phyloP scores from a whole-genome alignment of 1,139 yeast species.

The Pichia sp. region DNA sequence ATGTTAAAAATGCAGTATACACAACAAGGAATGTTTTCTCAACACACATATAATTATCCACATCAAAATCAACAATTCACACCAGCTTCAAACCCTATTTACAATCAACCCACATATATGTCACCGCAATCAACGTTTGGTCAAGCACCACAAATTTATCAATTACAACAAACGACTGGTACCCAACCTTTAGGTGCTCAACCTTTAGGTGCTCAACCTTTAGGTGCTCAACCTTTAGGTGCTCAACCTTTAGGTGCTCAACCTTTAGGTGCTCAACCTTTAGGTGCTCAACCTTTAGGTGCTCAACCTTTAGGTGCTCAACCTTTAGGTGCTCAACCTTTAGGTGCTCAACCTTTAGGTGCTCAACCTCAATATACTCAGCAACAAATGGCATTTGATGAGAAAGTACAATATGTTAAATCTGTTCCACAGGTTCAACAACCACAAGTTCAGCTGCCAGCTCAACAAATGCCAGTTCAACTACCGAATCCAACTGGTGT shows the following conservation, averaged over 20 bases:
- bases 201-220: no score
- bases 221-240: background rate
- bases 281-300: background rate
- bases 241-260: background rate
- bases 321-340: no score
- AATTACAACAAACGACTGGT: conserved; percentile 3
- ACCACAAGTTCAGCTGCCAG: background rate
- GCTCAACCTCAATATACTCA: background rate
- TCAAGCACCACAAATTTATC: conserved; percentile 5
- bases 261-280: no score
- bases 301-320: background rate
- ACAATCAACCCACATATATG: background rate
- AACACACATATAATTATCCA: background rate
- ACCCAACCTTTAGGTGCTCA: background rate
- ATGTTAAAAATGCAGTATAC: conserved; percentile 5
- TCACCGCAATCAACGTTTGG: conserved; percentile 9
- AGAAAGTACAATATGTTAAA: background rate
- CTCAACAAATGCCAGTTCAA: background rate
- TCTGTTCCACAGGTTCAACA: background rate
- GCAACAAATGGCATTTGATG: background rate
- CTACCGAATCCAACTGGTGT: background rate
- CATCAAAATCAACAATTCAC: background rate
- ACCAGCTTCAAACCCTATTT: background rate
- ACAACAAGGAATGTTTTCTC: background rate
- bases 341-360: no score